These are phyloP conservation scores for Calonectria crousiana DNA, from an alignment of 2,329 filamentous ascomycete genomes.

Conservation along the genomic window DNA sequence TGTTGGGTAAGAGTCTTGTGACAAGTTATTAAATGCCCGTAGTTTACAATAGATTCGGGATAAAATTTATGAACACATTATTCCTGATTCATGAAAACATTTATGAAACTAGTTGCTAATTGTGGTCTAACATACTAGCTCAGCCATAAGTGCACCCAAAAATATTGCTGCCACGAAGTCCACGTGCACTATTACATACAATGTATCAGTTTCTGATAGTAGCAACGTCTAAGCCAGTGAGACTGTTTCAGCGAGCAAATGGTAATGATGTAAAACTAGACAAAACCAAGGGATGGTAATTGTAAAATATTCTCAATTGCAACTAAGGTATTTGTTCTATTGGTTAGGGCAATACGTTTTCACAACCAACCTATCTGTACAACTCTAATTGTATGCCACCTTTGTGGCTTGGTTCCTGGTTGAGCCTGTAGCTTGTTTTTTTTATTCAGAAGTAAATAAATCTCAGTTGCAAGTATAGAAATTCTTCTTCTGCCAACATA, in stretches of 20 bases:
- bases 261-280: not conserved
- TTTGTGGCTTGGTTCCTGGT: too few relatives aligned
- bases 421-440: too few relatives aligned
- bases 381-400: too few relatives aligned
- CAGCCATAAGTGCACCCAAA: not conserved
- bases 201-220: not conserved
- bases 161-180: too few relatives aligned
- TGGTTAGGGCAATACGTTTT: too few relatives aligned
- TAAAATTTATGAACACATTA: not conserved
- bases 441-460: too few relatives aligned
- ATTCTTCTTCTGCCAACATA: not conserved
- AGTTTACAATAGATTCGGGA: not conserved
- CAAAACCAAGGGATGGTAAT: not conserved
- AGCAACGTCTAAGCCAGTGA: not conserved
- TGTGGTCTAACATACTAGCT: not conserved
- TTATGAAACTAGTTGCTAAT: not conserved
- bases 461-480: not conserved
- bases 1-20: not conserved
- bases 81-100: not conserved
- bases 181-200: not conserved
- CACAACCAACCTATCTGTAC: too few relatives aligned
- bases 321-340: too few relatives aligned
- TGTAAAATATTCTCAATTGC: not conserved
- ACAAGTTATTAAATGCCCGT: not conserved
- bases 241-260: not conserved